Evolutionary conservation across 2,329 filamentous ascomycete species (phyloP), one percentile per base, ranked within the genome.

Genomic region (Stachybotrys elegans): DNA sequence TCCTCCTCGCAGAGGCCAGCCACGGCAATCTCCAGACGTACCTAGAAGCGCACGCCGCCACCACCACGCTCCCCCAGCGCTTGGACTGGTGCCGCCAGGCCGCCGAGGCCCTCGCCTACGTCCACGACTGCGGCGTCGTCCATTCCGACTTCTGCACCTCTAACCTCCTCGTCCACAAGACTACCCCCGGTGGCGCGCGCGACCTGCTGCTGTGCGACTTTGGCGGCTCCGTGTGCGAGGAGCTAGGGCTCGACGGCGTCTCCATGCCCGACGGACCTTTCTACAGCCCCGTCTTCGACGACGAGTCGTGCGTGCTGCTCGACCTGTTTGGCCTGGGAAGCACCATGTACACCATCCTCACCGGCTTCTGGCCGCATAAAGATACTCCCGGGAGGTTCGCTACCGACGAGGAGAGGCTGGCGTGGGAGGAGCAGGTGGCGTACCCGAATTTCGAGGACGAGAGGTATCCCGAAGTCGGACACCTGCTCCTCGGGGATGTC

Each of bases 121-220:
- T 62, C 17, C 58, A 64, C 43, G 39, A 45, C 42, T 51, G 50
- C 16, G 60, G 58, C 20, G 55, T 65, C 8, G 56, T 64, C 27
- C 58, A 63, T 48, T 63, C 57, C 13, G 60, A 65, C 50, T 52
- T 64, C 20, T 56, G 57, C 22, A 57, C 58, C 34, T 48, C 54
- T 19, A 63, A 63, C 39, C 53, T 59, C 31, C 52, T 65, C 16
- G 51, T 65, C 20, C 54, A 65, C 47, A 49, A 44, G 25, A 55
- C 49, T 22, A 40, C 40, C 17, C 21, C 43, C 25, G n/a, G n/a
- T n/a, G 46, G 44, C 27, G 51, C 52, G 39, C 50, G 55, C 32
- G 52, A 62, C 50, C 43, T 65, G 34, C 50, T 49, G 48, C 56
- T 65, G 41, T 61, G 55, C 48, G 60, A 63, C 48, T 63, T 61